These are phyloP conservation scores for Plasmodium reichenowi DNA, from an alignment of 169 alveolate genomes.

Conservation along the genomic window DNA sequence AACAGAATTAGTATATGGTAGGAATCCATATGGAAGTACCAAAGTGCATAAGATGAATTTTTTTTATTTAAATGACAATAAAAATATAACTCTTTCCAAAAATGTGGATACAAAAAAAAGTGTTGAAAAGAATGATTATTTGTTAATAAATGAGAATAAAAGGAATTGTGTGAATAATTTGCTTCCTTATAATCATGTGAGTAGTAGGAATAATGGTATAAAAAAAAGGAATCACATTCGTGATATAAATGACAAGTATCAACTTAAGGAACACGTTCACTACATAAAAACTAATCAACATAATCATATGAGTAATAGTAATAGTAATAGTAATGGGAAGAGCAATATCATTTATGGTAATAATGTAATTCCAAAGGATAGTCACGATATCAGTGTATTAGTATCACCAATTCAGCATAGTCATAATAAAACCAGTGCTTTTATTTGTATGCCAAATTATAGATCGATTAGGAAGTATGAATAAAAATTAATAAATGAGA, in stretches of 20 bases:
- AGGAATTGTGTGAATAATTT: slow-evolving; percentile 10
- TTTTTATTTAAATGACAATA: slow-evolving; percentile 14
- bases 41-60: slow-evolving; percentile 61
- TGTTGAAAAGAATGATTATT: slow-evolving; percentile 4
- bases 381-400: too few species aligned
- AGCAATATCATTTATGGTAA: slow-evolving; percentile 9
- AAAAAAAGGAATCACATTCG: too few species aligned
- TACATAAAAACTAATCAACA: slow-evolving; percentile 2
- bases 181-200: not conserved
- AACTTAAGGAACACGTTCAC: not conserved
- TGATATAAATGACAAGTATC: too few species aligned
- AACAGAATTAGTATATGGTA: not conserved
- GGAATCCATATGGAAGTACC: slow-evolving; percentile 8
- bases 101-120: not conserved
- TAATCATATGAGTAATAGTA: not conserved
- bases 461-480: too few species aligned
- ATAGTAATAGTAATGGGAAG: not conserved
- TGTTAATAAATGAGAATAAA: not conserved
- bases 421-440: too few species aligned
- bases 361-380: not conserved
- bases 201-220: too few species aligned
- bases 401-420: too few species aligned
- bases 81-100: slow-evolving; percentile 1
- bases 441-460: too few species aligned
- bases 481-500: too few species aligned